Evolutionary conservation across 1,139 yeast species (phyloP).

Genomic region (Yamadazyma pseudoaaseri): DNA sequence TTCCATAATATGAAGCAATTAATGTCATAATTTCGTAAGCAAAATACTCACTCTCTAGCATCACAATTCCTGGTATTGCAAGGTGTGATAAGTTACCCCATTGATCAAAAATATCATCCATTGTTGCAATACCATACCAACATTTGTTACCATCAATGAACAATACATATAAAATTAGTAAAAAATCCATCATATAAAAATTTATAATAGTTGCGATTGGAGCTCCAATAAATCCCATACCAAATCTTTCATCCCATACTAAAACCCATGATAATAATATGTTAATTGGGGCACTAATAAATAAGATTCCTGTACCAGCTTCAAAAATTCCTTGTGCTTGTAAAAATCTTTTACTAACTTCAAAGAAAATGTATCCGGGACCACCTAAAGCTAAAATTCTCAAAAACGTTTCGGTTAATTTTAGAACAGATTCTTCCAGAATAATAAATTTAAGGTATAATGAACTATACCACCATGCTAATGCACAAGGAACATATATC

Average conservation of each 20-base stretch:
- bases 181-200: slow-evolving; percentile 65
- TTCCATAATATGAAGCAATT: slow-evolving; percentile 78
- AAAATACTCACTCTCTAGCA: slow-evolving; percentile 72
- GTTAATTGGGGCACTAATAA: slow-evolving; percentile 80
- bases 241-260: slow-evolving; percentile 67
- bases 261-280: slow-evolving; percentile 68
- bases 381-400: slow-evolving; percentile 71
- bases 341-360: slow-evolving; percentile 74
- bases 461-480: slow-evolving; percentile 68
- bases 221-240: slow-evolving; percentile 69
- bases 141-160: slow-evolving; percentile 67
- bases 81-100: slow-evolving; percentile 60
- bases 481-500: slow-evolving; percentile 59
- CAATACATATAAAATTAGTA: slow-evolving; percentile 53
- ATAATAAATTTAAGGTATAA: slow-evolving; percentile 50
- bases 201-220: slow-evolving; percentile 71
- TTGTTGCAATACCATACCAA: slow-evolving; percentile 60
- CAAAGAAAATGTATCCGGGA: slow-evolving; percentile 83
- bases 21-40: slow-evolving; percentile 73
- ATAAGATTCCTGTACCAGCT: slow-evolving; percentile 78
- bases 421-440: slow-evolving; percentile 59
- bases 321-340: slow-evolving; percentile 94
- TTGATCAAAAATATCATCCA: slow-evolving; percentile 48
- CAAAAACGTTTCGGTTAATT: slow-evolving; percentile 62
- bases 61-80: slow-evolving; percentile 71